phyloP scores from a whole-genome alignment of 106 monocot genomes.

The Phalaenopsis equestris region DNA sequence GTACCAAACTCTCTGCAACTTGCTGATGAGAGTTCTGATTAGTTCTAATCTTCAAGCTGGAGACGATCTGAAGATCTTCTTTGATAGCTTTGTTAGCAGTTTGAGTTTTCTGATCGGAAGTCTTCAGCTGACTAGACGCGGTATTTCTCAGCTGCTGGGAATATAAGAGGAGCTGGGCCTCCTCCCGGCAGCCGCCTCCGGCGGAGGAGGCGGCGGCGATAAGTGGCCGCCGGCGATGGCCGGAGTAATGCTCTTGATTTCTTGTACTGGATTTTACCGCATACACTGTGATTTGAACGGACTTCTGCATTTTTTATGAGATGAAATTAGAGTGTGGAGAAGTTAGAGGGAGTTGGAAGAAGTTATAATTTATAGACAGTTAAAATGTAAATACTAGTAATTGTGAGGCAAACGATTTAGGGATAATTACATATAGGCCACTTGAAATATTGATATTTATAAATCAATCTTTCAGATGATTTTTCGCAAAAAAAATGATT shows the following conservation, averaged over 20 bases:
- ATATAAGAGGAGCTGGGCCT: conserved; percentile 5
- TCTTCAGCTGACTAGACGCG: not conserved
- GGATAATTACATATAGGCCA: no score
- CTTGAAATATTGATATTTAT: no score
- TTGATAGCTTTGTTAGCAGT: not conserved
- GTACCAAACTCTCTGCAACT: not conserved
- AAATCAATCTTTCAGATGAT: no score
- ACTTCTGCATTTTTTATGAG: not conserved
- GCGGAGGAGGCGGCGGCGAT: not conserved
- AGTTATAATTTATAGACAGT: no score
- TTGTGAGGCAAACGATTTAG: no score
- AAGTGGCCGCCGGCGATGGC: not conserved
- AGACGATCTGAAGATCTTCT: not conserved
- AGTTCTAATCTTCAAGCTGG: not conserved
- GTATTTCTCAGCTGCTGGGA: not conserved
- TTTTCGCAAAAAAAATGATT: no score
- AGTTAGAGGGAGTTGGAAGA: no score
- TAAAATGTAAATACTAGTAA: no score
- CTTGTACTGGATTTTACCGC: not conserved
- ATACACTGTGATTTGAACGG: conserved; percentile 1
- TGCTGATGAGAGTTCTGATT: not conserved
- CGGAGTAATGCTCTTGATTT: not conserved
- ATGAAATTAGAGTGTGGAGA: no score
- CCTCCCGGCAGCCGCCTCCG: not conserved
- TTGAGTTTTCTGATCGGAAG: not conserved